Conservation (phyloP, 306 rosid species). For the Prunus mongolica region DNA sequence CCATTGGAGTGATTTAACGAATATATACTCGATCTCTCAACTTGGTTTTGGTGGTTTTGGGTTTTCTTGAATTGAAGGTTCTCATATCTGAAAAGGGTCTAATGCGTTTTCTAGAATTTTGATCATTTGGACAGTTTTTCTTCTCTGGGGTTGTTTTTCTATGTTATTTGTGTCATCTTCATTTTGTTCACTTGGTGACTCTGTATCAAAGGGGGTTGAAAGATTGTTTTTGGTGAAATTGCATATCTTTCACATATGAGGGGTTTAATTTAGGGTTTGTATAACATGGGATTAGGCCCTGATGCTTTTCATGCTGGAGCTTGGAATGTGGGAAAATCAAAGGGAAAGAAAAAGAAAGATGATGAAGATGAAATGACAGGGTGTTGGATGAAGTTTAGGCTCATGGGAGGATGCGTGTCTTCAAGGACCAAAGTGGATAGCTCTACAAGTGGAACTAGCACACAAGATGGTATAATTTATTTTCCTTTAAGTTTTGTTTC, state of each 20-base stretch:
- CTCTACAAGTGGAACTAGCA: conserved; percentile 20
- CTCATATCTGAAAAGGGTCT: conserved; percentile 5
- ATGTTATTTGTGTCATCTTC: not conserved
- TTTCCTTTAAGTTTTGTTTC: not conserved
- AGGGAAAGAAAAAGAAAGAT: conserved; percentile 25
- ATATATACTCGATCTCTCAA: not conserved
- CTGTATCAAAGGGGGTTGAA: conserved; percentile 1
- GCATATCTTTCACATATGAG: not conserved
- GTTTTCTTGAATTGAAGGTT: conserved; percentile 1
- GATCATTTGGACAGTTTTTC: conserved; percentile 8
- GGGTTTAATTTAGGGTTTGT: conserved; percentile 13
- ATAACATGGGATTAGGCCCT: conserved; percentile 35
- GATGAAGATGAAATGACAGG: conserved; percentile 18
- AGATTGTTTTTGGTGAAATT: conserved; percentile 18
- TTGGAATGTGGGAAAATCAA: conserved; percentile 23
- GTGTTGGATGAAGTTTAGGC: conserved; percentile 39
- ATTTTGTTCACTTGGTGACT: not conserved
- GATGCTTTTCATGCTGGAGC: conserved; percentile 13
- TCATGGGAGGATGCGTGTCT: conserved; percentile 42
- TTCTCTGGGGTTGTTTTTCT: not conserved
- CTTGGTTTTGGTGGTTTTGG: conserved; percentile 16
- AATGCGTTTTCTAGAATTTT: conserved; percentile 13
- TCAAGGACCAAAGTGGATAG: conserved; percentile 22
- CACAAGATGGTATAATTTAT: conserved; percentile 24
- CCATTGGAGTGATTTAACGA: not conserved